Evolutionary conservation across 495 filamentous ascomycete species (phyloP).

Genomic region (Annulohypoxylon bovei): DNA sequence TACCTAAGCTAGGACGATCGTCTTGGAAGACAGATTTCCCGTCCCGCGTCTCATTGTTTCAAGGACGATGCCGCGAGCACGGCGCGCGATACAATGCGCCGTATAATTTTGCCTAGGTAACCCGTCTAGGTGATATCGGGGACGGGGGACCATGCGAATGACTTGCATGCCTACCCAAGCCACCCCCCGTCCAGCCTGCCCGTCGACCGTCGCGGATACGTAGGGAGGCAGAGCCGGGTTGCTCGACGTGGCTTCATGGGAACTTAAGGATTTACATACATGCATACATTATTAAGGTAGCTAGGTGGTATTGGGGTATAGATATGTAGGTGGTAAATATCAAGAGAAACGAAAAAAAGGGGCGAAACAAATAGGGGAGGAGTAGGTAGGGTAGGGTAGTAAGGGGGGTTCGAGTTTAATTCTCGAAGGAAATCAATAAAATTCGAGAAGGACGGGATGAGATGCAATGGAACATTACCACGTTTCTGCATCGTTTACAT

Average conservation of each 20-base stretch:
- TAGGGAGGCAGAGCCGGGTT: neutral
- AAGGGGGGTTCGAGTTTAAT: slow-evolving; percentile 4
- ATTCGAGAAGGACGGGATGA: slow-evolving; percentile 1
- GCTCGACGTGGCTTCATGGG: neutral
- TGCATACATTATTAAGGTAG: neutral
- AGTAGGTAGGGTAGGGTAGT: neutral
- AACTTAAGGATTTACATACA: slow-evolving; percentile 9
- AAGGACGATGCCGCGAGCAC: slow-evolving; percentile 35
- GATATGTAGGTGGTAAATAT: too few species aligned
- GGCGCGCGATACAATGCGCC: too few species aligned
- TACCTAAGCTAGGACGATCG: too few species aligned
- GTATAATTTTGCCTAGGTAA: too few species aligned
- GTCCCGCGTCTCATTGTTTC: slow-evolving; percentile 30
- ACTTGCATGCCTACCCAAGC: slow-evolving; percentile 32
- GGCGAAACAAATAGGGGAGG: neutral
- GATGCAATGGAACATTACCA: slow-evolving; percentile 45
- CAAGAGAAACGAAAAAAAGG: neutral
- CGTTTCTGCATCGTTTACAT: slow-evolving; percentile 37
- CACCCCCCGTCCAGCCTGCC: slow-evolving; percentile 6
- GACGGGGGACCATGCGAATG: slow-evolving; percentile 10
- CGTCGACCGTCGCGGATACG: slow-evolving; percentile 27
- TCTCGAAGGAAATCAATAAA: slow-evolving; percentile 5
- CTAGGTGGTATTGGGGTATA: neutral
- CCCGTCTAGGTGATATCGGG: slow-evolving; percentile 15
- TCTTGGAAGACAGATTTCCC: neutral